Evolutionary conservation across 1,284 basidiomycete species (phyloP), one percentile per base, ranked within the genome.

Genomic region (Polyporus tsugae): DNA sequence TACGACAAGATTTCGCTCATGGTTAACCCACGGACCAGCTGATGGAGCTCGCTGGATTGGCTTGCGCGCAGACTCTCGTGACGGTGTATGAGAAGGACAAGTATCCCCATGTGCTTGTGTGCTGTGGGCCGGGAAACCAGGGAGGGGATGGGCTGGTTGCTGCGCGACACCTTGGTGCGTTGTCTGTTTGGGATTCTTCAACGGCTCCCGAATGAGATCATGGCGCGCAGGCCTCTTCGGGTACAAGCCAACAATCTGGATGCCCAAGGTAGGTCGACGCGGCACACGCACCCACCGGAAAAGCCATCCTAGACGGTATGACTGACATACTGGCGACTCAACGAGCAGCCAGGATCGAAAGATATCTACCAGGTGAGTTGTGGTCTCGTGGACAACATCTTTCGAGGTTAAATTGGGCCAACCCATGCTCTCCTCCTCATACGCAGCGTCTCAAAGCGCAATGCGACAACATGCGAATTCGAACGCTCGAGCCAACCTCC

Each of bases 111-210:
- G 94, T 99, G 4, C 85, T 99, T 36, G 94, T 99, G 1, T 96
- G 95, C 74, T 98, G 96, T 77, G 98, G 98, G 9, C 97, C 98
- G 0, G 98, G 98, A 36, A 98, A 98, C 76, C 96, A 98, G 85
- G 96, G 98, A 13, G 98, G 97, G 5, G 98, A 99, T 80, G 98
- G 98, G 2, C 84, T 99, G 0, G 97, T 99, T 2, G 98, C 98
- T 17, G 97, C 98, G 41, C 85, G 97, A 36, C 98, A 99, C 80
- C 86, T 99, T 5, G 89, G 94, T 94, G 72, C 71, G 86, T 78
- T 19, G 6, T 57, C 44, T 25, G 11, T n/a, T 10, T 4, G 33
- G 4, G 19, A 1, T 36, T n/a, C 36, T 41, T 22, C 13, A 17
- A 15, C 10, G 25, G 25, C 39, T 19, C 9, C 15, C 35, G 2